phyloP scores from a whole-genome alignment of 805 yeast species.

The Candida verbasci region DNA sequence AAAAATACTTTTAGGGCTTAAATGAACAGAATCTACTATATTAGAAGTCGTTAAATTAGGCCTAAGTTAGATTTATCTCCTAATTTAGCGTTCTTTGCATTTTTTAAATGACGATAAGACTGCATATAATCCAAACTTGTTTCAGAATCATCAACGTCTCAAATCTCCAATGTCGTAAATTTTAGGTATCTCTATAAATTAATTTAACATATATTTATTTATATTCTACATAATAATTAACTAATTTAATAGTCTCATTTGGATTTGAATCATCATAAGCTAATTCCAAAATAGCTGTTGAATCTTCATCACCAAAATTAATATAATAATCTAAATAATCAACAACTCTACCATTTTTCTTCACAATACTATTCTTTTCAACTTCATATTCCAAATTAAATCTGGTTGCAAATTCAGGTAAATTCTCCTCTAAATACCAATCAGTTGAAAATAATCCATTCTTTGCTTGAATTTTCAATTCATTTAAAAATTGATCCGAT shows the following conservation, averaged over 20 bases:
- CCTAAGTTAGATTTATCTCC: no score
- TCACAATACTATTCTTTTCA: conserved; percentile 51
- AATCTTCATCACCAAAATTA: conserved; percentile 61
- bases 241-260: conserved; percentile 38
- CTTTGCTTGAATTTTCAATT: conserved; percentile 26
- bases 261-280: conserved; percentile 56
- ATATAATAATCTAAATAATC: conserved; percentile 64
- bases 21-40: no score
- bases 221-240: conserved; percentile 15
- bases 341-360: conserved; percentile 51
- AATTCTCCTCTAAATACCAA: conserved; percentile 67
- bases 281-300: conserved; percentile 59
- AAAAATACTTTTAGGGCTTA: no score
- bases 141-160: no score
- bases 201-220: not conserved
- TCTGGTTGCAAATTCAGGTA: conserved; percentile 50
- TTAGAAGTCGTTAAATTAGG: no score
- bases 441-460: conserved; percentile 23
- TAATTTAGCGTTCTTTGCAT: no score
- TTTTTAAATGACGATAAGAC: no score
- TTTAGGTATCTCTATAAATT: no score
- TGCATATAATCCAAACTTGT: no score
- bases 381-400: conserved; percentile 58
- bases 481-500: conserved; percentile 19
- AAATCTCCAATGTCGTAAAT: no score